Conservation (phyloP, 2,329 filamentous ascomycete genomes). For the Whalleya microplaca region DNA sequence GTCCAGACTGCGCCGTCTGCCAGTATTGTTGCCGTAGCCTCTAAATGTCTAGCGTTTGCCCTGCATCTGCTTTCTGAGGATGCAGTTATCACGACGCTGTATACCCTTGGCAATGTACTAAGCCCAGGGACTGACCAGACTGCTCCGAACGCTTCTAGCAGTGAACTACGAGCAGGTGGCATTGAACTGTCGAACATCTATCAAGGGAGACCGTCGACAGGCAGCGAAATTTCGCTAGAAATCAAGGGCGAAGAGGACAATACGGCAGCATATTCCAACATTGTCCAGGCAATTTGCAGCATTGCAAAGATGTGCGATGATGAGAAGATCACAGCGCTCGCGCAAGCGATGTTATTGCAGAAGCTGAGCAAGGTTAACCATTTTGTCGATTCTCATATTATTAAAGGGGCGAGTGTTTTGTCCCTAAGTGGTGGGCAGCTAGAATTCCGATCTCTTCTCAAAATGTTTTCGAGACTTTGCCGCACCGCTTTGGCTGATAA, state of each 20-base stretch:
- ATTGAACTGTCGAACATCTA: constrained; percentile 51
- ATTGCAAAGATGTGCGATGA: constrained; percentile 82
- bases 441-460: constrained; percentile 85
- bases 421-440: constrained; percentile 76
- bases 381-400: constrained; percentile 81
- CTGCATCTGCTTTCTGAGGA: constrained; percentile 86
- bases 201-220: constrained; percentile 61
- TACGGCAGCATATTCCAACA: constrained; percentile 76
- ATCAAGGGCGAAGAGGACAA: constrained; percentile 78
- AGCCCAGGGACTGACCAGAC: constrained; percentile 68
- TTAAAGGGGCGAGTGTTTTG: constrained; percentile 78
- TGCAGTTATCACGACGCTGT: constrained; percentile 90
- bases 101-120: constrained; percentile 93
- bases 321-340: constrained; percentile 89
- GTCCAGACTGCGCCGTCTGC: constrained; percentile 78
- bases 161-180: constrained; percentile 44
- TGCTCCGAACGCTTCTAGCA: constrained; percentile 57
- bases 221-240: constrained; percentile 79
- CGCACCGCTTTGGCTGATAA: constrained; percentile 74
- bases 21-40: constrained; percentile 73
- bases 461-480: constrained; percentile 77
- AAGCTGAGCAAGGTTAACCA: constrained; percentile 86
- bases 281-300: constrained; percentile 94
- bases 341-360: constrained; percentile 94
- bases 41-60: constrained; percentile 81